Conservation (phyloP, 176 grass and related monocot species). For the Hordeum marinum region DNA sequence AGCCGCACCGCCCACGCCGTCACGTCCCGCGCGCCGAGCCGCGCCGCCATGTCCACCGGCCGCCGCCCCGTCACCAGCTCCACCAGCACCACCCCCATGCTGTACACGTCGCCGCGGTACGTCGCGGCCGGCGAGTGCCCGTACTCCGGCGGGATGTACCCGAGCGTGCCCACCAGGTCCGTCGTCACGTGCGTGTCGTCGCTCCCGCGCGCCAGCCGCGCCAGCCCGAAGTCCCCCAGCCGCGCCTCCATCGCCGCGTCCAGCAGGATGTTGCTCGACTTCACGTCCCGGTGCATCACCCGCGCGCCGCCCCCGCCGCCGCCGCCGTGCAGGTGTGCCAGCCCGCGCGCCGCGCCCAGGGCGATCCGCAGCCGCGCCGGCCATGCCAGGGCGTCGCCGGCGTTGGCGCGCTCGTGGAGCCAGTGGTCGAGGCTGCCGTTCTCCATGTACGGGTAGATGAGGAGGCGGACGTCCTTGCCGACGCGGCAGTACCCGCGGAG, state of each 20-base stretch:
- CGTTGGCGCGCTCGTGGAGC: slow-evolving; percentile 41
- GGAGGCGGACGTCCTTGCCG: slow-evolving; percentile 47
- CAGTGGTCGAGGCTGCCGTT: slow-evolving; percentile 68
- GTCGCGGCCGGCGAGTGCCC: slow-evolving; percentile 30
- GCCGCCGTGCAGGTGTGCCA: slow-evolving; percentile 58
- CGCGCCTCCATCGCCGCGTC: slow-evolving; percentile 41
- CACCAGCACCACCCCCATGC: slow-evolving; percentile 58
- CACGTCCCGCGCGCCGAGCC: slow-evolving; percentile 19
- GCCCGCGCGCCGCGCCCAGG: slow-evolving; percentile 34
- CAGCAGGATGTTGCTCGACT: slow-evolving; percentile 84
- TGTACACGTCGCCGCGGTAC: slow-evolving; percentile 59
- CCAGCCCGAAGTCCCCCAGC: slow-evolving; percentile 69
- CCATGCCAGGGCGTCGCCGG: slow-evolving; percentile 20
- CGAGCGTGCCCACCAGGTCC: slow-evolving; percentile 59
- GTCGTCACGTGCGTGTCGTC: slow-evolving; percentile 60
- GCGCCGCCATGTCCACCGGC: slow-evolving; percentile 38
- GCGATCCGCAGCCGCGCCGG: slow-evolving; percentile 30
- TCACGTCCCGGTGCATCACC: slow-evolving; percentile 76
- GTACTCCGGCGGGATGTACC: slow-evolving; percentile 80
- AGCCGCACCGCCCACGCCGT: slow-evolving; percentile 42
- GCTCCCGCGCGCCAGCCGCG: slow-evolving; percentile 27
- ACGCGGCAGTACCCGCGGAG: slow-evolving; percentile 54
- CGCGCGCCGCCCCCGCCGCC: slow-evolving; percentile 50
- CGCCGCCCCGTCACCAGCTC: slow-evolving; percentile 53
- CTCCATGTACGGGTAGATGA: slow-evolving; percentile 70